A percentile compares a stretch with the other conserved stretches of the same genome.
phyloP scores from a whole-genome alignment of 2,329 filamentous ascomycete genomes.

The Fusarium decemcellulare region DNA sequence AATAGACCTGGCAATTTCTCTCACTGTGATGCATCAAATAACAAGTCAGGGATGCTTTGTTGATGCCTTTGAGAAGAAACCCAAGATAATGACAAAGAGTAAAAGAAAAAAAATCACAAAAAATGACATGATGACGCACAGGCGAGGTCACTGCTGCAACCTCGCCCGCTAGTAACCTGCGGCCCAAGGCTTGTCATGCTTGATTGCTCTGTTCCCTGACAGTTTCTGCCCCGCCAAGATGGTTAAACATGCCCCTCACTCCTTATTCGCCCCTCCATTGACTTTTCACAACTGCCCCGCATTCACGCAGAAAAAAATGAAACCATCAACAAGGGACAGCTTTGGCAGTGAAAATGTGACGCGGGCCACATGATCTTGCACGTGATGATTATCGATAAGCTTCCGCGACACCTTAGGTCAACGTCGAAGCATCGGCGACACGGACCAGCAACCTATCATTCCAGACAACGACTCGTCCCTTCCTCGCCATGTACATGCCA shows the following conservation, averaged over 20 bases:
- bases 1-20: constrained; percentile 41
- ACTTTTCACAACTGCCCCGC: constrained; percentile 40
- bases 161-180: constrained; percentile 27
- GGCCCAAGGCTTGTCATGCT: constrained; percentile 39
- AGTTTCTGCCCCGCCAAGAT: constrained; percentile 43
- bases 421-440: constrained; percentile 44
- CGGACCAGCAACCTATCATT: constrained; percentile 33
- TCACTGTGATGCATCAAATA: constrained; percentile 33
- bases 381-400: constrained; percentile 45
- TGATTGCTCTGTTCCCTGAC: constrained; percentile 31
- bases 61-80: constrained; percentile 30
- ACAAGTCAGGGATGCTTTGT: constrained; percentile 23
- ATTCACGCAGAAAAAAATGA: constrained; percentile 18
- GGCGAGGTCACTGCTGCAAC: constrained; percentile 39
- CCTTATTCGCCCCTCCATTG: constrained; percentile 43
- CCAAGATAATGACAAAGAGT: constrained; percentile 24
- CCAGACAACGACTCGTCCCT: constrained; percentile 25
- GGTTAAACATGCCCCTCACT: constrained; percentile 43
- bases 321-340: constrained; percentile 4
- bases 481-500: constrained; percentile 44
- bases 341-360: constrained; percentile 21
- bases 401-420: constrained; percentile 32
- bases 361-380: constrained; percentile 33
- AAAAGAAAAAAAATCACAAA: constrained; percentile 17
- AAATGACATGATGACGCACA: constrained; percentile 40